Conservation (phyloP, 2,329 filamentous ascomycete species). For the Leptodontidium sp. region DNA sequence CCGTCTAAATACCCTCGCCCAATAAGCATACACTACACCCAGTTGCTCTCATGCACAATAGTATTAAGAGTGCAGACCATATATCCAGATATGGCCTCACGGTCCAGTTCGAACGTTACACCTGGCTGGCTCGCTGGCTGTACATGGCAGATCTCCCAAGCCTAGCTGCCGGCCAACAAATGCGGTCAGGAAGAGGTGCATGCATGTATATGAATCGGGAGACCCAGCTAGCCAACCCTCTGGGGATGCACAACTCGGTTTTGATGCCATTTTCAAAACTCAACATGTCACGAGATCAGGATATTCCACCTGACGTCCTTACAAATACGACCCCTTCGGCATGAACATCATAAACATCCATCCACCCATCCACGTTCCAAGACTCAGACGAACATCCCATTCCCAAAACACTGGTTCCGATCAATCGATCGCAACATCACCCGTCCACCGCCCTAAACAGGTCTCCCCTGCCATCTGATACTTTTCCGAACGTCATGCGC, state of each 20-base stretch:
- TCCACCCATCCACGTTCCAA: not conserved
- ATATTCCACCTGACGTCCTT: not conserved
- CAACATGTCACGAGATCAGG: slow-evolving; percentile 4
- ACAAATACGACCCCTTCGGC: not conserved
- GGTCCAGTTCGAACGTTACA: slow-evolving; percentile 11
- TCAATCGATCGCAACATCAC: not conserved
- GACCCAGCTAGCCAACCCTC: not conserved
- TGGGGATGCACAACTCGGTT: not conserved
- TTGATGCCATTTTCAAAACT: not conserved
- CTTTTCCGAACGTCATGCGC: slow-evolving; percentile 10
- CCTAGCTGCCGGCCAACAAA: not conserved
- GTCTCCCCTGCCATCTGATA: slow-evolving; percentile 17
- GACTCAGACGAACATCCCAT: slow-evolving; percentile 7
- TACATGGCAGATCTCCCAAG: slow-evolving; percentile 12
- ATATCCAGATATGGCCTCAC: not conserved
- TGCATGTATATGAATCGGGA: slow-evolving; percentile 6
- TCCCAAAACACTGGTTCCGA: slow-evolving; percentile 7
- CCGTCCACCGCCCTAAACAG: not conserved
- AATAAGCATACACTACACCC: slow-evolving; percentile 2
- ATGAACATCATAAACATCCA: not conserved
- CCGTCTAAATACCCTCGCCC: slow-evolving; percentile 5
- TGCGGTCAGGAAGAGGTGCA: slow-evolving; percentile 14
- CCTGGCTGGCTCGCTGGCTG: slow-evolving; percentile 7
- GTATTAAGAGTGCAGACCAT: slow-evolving; percentile 9
- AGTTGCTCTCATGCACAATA: slow-evolving; percentile 13